phyloP scores from a whole-genome alignment of 371 early-diverging fungal genomes.

The Neoconidiobolus thromboides region DNA sequence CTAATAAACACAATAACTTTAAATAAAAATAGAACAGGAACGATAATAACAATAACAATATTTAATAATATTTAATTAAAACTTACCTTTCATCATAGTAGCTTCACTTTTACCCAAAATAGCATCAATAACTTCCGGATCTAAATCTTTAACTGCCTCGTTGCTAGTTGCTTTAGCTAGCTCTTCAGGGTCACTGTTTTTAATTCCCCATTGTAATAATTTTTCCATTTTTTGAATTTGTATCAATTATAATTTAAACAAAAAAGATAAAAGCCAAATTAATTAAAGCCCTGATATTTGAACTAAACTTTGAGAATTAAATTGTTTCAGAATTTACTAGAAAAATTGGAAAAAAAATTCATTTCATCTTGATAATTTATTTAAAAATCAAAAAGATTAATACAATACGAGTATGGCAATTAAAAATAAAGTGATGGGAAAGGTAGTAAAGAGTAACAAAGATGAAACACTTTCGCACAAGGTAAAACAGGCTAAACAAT shows the following conservation, averaged over 20 bases:
- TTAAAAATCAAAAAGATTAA: not conserved
- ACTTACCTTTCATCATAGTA: slow-evolving; percentile 56
- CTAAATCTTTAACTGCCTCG: slow-evolving; percentile 12
- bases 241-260: not conserved
- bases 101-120: slow-evolving; percentile 85
- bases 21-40: not conserved
- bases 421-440: too few species aligned
- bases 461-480: not conserved
- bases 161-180: not conserved
- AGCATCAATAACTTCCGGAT: slow-evolving; percentile 69
- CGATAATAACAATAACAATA: not conserved
- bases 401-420: not conserved
- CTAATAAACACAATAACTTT: not conserved
- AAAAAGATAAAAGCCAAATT: not conserved
- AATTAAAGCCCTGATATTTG: not conserved
- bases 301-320: not conserved
- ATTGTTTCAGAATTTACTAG: not conserved
- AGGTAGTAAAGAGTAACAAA: too few species aligned
- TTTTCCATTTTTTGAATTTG: slow-evolving; percentile 26
- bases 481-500: not conserved
- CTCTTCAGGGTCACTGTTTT: slow-evolving; percentile 42
- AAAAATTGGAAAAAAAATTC: not conserved
- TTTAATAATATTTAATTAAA: not conserved
- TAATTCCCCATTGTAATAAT: slow-evolving; percentile 73
- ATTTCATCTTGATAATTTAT: not conserved